Percentiles rank a stretch among this genome's conserved stretches.
phyloP scores from a whole-genome alignment of 352 stramenopile genomes.

The Elongisporangium senticosum region DNA sequence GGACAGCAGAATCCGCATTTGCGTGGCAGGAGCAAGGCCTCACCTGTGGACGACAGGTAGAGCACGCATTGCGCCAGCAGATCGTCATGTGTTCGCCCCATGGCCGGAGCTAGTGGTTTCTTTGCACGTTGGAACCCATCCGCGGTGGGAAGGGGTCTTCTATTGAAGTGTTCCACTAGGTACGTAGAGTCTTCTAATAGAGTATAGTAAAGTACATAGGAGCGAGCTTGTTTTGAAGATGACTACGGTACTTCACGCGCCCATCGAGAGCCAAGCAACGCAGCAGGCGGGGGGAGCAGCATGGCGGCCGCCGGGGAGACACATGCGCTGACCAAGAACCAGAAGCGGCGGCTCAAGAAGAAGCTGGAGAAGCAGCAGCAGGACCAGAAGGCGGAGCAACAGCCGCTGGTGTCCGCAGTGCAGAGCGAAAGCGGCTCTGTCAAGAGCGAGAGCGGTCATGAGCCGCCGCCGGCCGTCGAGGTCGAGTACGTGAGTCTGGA shows the following conservation, averaged over 20 bases:
- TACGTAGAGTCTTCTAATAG: no score
- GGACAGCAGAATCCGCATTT: no score
- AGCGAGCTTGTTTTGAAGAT: neutral
- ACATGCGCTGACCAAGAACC: constrained; percentile 75
- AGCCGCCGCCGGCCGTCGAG: constrained; percentile 33
- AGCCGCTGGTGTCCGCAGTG: neutral
- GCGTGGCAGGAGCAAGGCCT: neutral
- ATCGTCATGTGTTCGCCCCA: constrained; percentile 19
- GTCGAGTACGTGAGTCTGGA: constrained; percentile 84
- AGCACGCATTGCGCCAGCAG: constrained; percentile 31
- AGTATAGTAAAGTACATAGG: no score
- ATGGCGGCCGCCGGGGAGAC: constrained; percentile 15
- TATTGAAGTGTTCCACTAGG: no score
- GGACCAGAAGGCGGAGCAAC: neutral
- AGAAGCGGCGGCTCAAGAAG: constrained; percentile 76
- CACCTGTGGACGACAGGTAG: constrained; percentile 50
- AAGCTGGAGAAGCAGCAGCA: constrained; percentile 66
- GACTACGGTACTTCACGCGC: constrained; percentile 4
- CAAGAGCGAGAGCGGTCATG: constrained; percentile 2
- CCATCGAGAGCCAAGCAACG: constrained; percentile 7
- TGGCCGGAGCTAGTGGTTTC: constrained; percentile 1
- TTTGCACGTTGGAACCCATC: constrained; percentile 1
- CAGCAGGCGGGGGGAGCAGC: constrained; percentile 9
- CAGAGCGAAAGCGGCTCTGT: neutral
- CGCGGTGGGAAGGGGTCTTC: neutral